phyloP scores from a whole-genome alignment of 139 green algal species.

The Micromonas pusilla region DNA sequence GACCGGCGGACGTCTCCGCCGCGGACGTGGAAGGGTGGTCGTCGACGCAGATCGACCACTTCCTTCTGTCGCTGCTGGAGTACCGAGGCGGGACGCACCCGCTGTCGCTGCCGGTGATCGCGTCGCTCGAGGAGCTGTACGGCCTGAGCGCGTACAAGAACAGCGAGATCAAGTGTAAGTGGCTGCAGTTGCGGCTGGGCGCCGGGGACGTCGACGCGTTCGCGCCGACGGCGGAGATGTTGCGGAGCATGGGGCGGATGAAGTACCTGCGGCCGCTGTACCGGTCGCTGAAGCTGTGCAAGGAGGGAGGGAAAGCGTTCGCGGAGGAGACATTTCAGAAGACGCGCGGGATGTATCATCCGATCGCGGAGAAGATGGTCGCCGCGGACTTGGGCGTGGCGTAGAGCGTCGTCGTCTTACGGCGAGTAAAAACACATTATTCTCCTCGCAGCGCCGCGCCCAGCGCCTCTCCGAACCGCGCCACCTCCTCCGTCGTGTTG shows the following conservation, averaged over 20 bases:
- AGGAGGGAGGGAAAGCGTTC: constrained; percentile 35
- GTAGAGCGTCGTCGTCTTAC: too few relatives aligned
- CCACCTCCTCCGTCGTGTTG: constrained; percentile 47
- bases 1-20: constrained; percentile 44
- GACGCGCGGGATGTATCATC: constrained; percentile 58
- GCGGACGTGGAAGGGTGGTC: background rate
- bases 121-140: constrained; percentile 9
- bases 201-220: constrained; percentile 54
- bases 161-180: background rate
- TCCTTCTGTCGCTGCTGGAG: background rate
- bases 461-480: too few relatives aligned
- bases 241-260: constrained; percentile 53
- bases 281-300: constrained; percentile 44
- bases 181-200: constrained; percentile 52
- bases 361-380: constrained; percentile 80
- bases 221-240: background rate
- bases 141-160: background rate
- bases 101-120: constrained; percentile 51
- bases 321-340: constrained; percentile 57
- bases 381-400: constrained; percentile 51
- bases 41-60: constrained; percentile 6
- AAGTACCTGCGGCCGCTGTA: constrained; percentile 74
- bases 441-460: too few relatives aligned
- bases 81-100: background rate
- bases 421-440: too few relatives aligned